These are phyloP conservation scores for Yamadazyma triangularis DNA, from an alignment of 1,139 yeast genomes.

Conservation along the genomic window DNA sequence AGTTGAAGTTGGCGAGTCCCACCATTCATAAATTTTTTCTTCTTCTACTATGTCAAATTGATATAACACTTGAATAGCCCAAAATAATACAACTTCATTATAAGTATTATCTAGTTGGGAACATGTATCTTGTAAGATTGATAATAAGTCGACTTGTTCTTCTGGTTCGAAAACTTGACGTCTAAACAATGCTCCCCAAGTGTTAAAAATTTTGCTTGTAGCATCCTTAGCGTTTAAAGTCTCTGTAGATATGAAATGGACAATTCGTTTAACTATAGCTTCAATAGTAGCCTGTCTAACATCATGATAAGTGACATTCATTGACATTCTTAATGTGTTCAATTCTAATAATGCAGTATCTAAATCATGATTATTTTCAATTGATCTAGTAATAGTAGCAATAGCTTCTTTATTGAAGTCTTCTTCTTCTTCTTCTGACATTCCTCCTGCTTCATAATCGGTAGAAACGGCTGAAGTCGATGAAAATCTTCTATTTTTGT, in stretches of 20 bases:
- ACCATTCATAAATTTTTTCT: conserved; percentile 77
- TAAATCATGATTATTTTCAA: conserved; percentile 85
- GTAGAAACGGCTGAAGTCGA: conserved; percentile 37
- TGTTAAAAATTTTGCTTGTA: conserved; percentile 62
- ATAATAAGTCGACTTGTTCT: conserved; percentile 73
- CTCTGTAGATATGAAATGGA: conserved; percentile 69
- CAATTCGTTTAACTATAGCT: conserved; percentile 65
- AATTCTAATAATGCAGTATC: conserved; percentile 91
- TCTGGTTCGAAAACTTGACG: conserved; percentile 78
- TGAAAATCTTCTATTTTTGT: conserved; percentile 30
- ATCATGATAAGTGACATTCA: conserved; percentile 92
- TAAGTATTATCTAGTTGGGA: conserved; percentile 22
- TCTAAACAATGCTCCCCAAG: conserved; percentile 76
- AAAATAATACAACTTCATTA: conserved; percentile 54
- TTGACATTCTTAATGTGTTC: conserved; percentile 93
- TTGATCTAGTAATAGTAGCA: conserved; percentile 90
- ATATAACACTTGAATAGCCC: conserved; percentile 65
- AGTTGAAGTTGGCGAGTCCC: conserved; percentile 48
- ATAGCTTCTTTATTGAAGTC: conserved; percentile 83
- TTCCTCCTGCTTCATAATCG: conserved; percentile 29
- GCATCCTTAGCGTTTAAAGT: conserved; percentile 77
- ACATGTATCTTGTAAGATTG: conserved; percentile 51
- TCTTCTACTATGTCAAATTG: conserved; percentile 81
- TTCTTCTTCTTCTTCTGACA: conserved; percentile 44
- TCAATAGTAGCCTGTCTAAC: conserved; percentile 78